These are phyloP conservation scores for Chenopodium formosanum DNA, from an alignment of 148 eudicot species.

Conservation along the genomic window DNA sequence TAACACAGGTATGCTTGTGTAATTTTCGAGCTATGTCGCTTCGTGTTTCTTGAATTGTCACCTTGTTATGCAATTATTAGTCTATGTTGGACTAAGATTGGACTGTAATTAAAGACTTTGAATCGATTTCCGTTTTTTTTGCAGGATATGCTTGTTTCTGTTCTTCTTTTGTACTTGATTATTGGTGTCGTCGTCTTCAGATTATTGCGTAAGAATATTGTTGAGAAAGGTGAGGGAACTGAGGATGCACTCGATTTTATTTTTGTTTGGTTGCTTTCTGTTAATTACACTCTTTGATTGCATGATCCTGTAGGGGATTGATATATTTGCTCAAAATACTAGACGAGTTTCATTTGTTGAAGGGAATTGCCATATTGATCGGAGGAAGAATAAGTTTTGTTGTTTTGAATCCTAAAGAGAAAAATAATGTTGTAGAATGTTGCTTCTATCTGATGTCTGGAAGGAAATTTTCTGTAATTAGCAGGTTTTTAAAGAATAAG, in stretches of 20 bases:
- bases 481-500: not conserved
- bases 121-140: slow-evolving; percentile 14
- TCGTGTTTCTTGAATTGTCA: slow-evolving; percentile 19
- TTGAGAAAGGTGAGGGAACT: slow-evolving; percentile 59
- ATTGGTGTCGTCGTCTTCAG: slow-evolving; percentile 38
- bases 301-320: not conserved
- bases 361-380: not conserved
- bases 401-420: not conserved
- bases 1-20: slow-evolving; percentile 22
- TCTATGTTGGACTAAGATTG: not conserved
- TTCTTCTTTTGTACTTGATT: not conserved
- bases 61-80: not conserved
- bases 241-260: not conserved
- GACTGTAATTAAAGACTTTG: not conserved
- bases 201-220: slow-evolving; percentile 37
- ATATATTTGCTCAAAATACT: not conserved
- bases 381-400: not conserved
- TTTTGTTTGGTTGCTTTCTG: not conserved
- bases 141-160: slow-evolving; percentile 23
- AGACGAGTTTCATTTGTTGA: not conserved
- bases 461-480: not conserved
- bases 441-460: not conserved
- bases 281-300: not conserved
- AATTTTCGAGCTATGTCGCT: not conserved
- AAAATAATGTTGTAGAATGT: not conserved